Evolutionary conservation across 306 rosid species (phyloP).

Genomic region (Sesbania bispinosa): DNA sequence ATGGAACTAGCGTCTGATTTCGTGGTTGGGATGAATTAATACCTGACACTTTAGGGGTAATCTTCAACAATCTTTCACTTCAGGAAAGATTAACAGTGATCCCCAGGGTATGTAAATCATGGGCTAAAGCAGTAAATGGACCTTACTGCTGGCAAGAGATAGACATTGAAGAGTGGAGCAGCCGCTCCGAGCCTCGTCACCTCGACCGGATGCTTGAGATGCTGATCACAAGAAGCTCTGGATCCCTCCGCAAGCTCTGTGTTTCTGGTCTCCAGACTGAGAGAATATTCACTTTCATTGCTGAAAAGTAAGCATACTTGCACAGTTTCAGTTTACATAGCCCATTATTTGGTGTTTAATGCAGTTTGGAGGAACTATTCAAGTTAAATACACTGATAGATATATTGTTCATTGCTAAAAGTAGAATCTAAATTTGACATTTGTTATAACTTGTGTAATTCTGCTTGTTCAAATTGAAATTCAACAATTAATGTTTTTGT

Average conservation of each 20-base stretch:
- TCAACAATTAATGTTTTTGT: not conserved
- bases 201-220: conserved; percentile 66
- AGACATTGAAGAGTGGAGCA: conserved; percentile 84
- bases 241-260: conserved; percentile 74
- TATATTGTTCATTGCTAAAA: not conserved
- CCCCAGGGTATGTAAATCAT: conserved; percentile 87
- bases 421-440: not conserved
- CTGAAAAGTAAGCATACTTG: conserved; percentile 69
- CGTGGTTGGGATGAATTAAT: conserved; percentile 77
- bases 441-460: not conserved
- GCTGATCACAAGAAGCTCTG: conserved; percentile 65
- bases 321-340: not conserved
- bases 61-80: conserved; percentile 67
- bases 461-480: not conserved
- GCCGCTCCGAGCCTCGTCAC: conserved; percentile 42
- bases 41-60: conserved; percentile 80
- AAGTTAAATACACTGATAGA: not conserved
- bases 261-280: conserved; percentile 64
- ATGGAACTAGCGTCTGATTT: conserved; percentile 36
- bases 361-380: not conserved
- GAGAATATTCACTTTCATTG: conserved; percentile 63
- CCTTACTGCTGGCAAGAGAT: conserved; percentile 97
- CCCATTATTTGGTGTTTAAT: not conserved
- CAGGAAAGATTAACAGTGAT: conserved; percentile 67
- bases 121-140: conserved; percentile 64